These are phyloP conservation scores for Aspergillus sp. DNA, from an alignment of 2,329 filamentous ascomycete genomes.

Conservation along the genomic window DNA sequence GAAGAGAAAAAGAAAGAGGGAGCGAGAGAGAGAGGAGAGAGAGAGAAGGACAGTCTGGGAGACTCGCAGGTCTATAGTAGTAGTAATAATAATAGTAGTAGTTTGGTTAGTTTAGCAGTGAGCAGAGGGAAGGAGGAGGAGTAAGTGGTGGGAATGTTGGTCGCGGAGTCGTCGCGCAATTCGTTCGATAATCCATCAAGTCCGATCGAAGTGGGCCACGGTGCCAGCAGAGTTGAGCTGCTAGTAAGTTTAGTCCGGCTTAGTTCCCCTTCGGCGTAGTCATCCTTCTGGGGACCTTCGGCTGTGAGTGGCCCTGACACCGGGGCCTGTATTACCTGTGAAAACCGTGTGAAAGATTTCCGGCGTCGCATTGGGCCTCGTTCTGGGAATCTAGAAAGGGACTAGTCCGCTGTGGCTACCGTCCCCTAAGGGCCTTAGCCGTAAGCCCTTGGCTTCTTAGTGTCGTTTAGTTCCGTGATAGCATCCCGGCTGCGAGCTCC, in stretches of 20 bases:
- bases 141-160: conserved; percentile 9
- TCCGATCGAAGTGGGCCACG: conserved; percentile 22
- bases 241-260: conserved; percentile 3
- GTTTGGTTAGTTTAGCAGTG: not conserved
- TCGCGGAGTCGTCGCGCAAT: conserved; percentile 19
- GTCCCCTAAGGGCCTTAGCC: conserved; percentile 4
- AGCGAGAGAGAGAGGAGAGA: not conserved
- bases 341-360: conserved; percentile 1
- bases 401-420: too few species aligned
- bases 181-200: conserved; percentile 22
- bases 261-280: conserved; percentile 18
- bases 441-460: conserved; percentile 15
- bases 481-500: conserved; percentile 8
- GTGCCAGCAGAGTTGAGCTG: conserved; percentile 8
- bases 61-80: conserved; percentile 6
- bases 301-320: conserved; percentile 14
- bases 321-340: conserved; percentile 1
- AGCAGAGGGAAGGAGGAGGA: conserved; percentile 8
- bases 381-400: too few species aligned
- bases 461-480: conserved; percentile 11
- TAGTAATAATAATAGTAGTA: conserved; percentile 10
- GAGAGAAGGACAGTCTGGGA: not conserved
- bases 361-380: not conserved
- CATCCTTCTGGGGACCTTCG: conserved; percentile 19
- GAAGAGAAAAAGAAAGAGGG: not conserved